A percentile compares a stretch with the other conserved stretches of the same genome.
Evolutionary conservation across 805 yeast species (phyloP).

Genomic region (Candida vartiovaarae): DNA sequence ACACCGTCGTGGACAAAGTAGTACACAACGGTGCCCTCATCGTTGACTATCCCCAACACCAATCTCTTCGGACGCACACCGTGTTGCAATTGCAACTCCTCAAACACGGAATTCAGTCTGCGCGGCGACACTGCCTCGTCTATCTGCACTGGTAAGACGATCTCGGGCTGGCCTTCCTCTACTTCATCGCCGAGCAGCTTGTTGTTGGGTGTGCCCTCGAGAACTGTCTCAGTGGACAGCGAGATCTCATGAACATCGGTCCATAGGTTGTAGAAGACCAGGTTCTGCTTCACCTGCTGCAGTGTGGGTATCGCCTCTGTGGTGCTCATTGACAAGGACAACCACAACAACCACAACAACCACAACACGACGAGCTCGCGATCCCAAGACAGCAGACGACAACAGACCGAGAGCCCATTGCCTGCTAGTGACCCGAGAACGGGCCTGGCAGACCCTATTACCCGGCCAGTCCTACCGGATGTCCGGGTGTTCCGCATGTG

Average conservation of each 20-base stretch:
- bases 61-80: conserved; percentile 35
- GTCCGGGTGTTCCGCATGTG: no score
- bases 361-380: no score
- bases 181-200: conserved; percentile 15
- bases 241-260: conserved; percentile 12
- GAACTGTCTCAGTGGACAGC: conserved; percentile 3
- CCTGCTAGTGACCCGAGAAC: no score
- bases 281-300: conserved; percentile 17
- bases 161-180: background rate
- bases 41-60: conserved; percentile 48
- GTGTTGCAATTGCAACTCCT: conserved; percentile 11
- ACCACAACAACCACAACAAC: no score
- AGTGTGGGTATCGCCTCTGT: background rate
- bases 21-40: conserved; percentile 67
- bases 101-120: conserved; percentile 36
- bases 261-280: conserved; percentile 19
- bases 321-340: no score
- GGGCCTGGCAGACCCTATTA: no score
- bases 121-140: conserved; percentile 27
- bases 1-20: conserved; percentile 63
- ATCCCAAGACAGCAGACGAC: no score
- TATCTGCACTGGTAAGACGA: conserved; percentile 2
- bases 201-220: conserved; percentile 20
- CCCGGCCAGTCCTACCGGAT: no score
- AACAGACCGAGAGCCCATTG: no score